Evolutionary conservation across 495 filamentous ascomycete species (phyloP).

Genomic region (Penicillium bialowiezense): DNA sequence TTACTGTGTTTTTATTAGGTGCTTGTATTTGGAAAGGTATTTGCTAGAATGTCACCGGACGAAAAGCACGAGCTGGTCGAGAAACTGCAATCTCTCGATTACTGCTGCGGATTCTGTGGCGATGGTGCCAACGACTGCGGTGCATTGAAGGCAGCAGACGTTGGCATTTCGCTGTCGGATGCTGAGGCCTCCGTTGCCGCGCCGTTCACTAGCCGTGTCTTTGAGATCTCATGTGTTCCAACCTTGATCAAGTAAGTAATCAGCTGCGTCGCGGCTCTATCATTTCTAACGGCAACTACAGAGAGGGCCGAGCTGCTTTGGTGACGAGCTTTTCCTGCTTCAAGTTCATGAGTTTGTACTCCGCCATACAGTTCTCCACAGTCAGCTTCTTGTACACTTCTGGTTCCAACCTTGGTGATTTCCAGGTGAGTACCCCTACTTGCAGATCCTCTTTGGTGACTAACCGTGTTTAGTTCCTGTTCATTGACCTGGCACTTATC

Average conservation of each 20-base stretch:
- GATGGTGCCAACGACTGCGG: constrained; percentile 99
- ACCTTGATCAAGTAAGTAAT: constrained; percentile 71
- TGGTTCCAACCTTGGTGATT: constrained; percentile 94
- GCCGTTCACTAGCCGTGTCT: constrained; percentile 92
- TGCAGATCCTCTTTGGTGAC: constrained; percentile 7
- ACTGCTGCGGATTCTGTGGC: constrained; percentile 94
- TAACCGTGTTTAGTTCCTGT: constrained; percentile 64
- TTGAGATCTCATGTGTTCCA: constrained; percentile 96
- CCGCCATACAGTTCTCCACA: constrained; percentile 97
- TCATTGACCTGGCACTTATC: constrained; percentile 90
- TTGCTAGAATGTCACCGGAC: constrained; percentile 97
- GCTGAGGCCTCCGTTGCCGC: constrained; percentile 97
- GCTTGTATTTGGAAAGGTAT: constrained; percentile 89
- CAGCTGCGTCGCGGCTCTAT: not conserved
- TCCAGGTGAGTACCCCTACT: constrained; percentile 58
- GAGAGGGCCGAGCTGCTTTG: constrained; percentile 89
- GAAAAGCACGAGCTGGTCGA: constrained; percentile 98
- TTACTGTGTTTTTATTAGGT: constrained; percentile 53
- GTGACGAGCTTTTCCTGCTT: constrained; percentile 99
- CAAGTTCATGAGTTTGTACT: constrained; percentile 99
- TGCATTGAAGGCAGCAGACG: constrained; percentile 94
- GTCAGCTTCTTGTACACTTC: constrained; percentile 97
- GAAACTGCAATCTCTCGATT: constrained; percentile 94
- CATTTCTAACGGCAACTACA: constrained; percentile 21
- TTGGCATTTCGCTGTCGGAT: constrained; percentile 97